Evolutionary conservation across 2,329 filamentous ascomycete species (phyloP), one percentile per base, ranked within the genome.

Genomic region (Talaromyces amestolkiae): DNA sequence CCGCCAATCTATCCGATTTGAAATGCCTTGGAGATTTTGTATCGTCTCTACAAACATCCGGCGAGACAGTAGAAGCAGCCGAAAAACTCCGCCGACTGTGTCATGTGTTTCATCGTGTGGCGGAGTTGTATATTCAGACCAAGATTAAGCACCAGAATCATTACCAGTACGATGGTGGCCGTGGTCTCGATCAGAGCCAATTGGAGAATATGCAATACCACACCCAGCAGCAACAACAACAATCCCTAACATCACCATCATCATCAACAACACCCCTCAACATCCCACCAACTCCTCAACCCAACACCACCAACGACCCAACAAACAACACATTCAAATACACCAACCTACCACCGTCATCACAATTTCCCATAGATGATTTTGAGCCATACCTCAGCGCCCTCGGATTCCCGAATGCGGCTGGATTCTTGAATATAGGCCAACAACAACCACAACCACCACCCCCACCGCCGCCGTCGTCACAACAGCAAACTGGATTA

Each of bases 21-120:
- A 70, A 76, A 47, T 79, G 82, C 2, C 78, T 89, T 2, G 77
- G 79, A 24, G 78, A 81, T 3, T 88, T 88, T 68, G 82, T 83
- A 49, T 71, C 76, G 11, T 85, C 84, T 2, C 79, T 87, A 2
- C 78, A 84, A 66, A 79, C 79, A 3, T 78, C 79, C 3, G 78
- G 79, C 47, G 79, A 79, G 24, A 73, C 81, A 1, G 86, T 84
- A 2, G 83, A 86, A 71, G 81, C 83, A 6, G 80, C 85, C 19
- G 80, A 83, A 58, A 86, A 85, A 70, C 78, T 88, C 19, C 82
- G 85, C 69, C 82, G 82, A 19, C 79, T 89, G 41, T 87, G 84
- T 68, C 80, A 82, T 56, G 80, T 68, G 19, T 68, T 68, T 27
- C 67, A 68, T 35, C 67, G 67, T n/a, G 67, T 68, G 17, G 67